Evolutionary conservation across 2,329 filamentous ascomycete genomes (phyloP).

Genomic region (Diatrype stigma): DNA sequence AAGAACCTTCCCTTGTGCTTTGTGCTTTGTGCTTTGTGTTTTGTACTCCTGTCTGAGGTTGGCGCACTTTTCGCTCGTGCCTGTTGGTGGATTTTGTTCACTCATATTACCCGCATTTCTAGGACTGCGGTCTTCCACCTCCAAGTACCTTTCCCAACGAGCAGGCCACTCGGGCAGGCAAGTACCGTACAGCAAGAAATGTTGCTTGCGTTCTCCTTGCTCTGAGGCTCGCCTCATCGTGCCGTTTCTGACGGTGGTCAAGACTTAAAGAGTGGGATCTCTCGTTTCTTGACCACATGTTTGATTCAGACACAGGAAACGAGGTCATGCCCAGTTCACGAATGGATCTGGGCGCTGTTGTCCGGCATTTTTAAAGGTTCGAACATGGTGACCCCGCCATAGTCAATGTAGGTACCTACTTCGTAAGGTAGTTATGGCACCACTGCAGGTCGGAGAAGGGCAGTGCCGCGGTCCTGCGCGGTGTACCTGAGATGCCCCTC

Average conservation of each 20-base stretch:
- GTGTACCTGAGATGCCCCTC: neutral
- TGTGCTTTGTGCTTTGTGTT: too few relatives aligned
- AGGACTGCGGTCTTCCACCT: neutral
- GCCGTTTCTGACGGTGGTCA: neutral
- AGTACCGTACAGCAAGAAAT: neutral
- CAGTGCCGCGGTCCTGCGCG: too few relatives aligned
- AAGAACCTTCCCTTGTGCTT: too few relatives aligned
- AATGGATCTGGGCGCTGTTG: neutral
- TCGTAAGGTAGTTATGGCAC: conserved; percentile 1
- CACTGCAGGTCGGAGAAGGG: neutral
- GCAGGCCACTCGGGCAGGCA: neutral
- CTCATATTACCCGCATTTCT: neutral
- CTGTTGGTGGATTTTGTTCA: neutral
- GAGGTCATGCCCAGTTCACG: neutral
- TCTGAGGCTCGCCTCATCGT: neutral
- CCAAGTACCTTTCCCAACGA: neutral
- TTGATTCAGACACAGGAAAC: neutral
- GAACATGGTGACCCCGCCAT: neutral
- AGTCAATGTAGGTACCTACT: too few relatives aligned
- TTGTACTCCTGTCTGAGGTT: neutral
- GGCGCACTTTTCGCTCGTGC: neutral
- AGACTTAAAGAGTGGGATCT: neutral
- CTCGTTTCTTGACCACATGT: too few relatives aligned
- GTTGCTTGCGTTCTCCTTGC: neutral
- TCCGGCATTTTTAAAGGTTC: neutral